Conservation (phyloP, 169 alveolate species). For the Plasmodium falciparum region DNA sequence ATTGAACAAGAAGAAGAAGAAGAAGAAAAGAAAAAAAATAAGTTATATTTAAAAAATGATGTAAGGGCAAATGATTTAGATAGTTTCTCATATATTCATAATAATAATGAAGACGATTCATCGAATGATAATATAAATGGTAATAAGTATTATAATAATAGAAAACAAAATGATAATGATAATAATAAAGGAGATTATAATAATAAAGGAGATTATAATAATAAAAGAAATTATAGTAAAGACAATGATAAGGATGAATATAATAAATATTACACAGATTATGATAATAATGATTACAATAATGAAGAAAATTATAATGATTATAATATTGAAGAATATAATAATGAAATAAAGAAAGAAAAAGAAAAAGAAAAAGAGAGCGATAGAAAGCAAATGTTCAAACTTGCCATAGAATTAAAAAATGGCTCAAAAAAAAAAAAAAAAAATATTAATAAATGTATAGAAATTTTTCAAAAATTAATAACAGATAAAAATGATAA, state of each 20-base stretch:
- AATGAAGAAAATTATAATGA: neutral
- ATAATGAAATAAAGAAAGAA: neutral
- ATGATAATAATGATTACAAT: neutral
- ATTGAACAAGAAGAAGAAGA: neutral
- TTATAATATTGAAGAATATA: neutral
- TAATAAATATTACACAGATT: neutral
- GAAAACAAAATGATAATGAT: too few relatives aligned
- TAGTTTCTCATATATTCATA: too few relatives aligned
- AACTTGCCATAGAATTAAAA: slow-evolving; percentile 55
- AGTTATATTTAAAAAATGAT: too few relatives aligned
- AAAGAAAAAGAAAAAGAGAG: neutral
- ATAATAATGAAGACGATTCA: too few relatives aligned
- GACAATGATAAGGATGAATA: neutral
- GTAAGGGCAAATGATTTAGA: too few relatives aligned
- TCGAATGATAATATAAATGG: too few relatives aligned
- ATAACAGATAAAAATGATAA: slow-evolving; percentile 14
- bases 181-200: too few relatives aligned
- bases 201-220: too few relatives aligned
- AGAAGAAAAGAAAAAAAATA: neutral
- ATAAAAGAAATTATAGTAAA: too few relatives aligned
- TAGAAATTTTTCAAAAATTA: slow-evolving; percentile 36
- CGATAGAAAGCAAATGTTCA: slow-evolving; percentile 21
- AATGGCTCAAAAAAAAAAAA: slow-evolving; percentile 55
- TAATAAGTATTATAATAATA: too few relatives aligned
- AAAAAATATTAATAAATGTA: slow-evolving; percentile 40